phyloP scores from a whole-genome alignment of 371 early-diverging fungal species.

The Blastocladiella emersonii region DNA sequence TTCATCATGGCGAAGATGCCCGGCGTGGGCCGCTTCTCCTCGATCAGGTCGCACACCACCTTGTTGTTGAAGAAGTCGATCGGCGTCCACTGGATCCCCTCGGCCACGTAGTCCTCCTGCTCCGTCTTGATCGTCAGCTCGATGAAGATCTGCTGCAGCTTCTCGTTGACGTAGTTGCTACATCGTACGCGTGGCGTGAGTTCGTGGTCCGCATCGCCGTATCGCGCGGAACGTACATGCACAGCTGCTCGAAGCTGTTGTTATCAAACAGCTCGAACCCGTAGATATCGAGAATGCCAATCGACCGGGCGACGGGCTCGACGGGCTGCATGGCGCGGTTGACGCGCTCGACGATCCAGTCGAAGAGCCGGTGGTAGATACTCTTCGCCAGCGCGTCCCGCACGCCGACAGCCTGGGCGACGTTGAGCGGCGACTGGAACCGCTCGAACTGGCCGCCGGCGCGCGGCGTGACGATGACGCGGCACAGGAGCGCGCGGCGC shows the following conservation, averaged over 20 bases:
- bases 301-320: constrained; percentile 62
- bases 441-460: constrained; percentile 71
- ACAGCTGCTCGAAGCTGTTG: constrained; percentile 98
- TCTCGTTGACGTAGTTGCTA: constrained; percentile 84
- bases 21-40: constrained; percentile 72
- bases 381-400: constrained; percentile 81
- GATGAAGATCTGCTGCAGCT: constrained; percentile 95
- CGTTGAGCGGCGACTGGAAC: constrained; percentile 70
- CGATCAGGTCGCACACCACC: constrained; percentile 97
- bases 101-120: constrained; percentile 88
- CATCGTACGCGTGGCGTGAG: constrained; percentile 57
- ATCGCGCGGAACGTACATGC: constrained; percentile 99
- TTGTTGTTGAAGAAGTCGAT: constrained; percentile 97
- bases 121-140: constrained; percentile 84
- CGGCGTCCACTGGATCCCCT: constrained; percentile 76
- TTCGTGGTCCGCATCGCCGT: constrained; percentile 42
- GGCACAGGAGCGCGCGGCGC: constrained; percentile 40
- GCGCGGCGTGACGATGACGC: constrained; percentile 76
- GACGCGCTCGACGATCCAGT: constrained; percentile 71
- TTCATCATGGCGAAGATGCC: constrained; percentile 89
- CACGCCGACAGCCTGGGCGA: constrained; percentile 79
- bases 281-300: constrained; percentile 99
- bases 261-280: constrained; percentile 98
- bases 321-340: constrained; percentile 82
- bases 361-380: constrained; percentile 96